phyloP scores from a whole-genome alignment of 495 filamentous ascomycete genomes.

The Sporormia fimetaria region DNA sequence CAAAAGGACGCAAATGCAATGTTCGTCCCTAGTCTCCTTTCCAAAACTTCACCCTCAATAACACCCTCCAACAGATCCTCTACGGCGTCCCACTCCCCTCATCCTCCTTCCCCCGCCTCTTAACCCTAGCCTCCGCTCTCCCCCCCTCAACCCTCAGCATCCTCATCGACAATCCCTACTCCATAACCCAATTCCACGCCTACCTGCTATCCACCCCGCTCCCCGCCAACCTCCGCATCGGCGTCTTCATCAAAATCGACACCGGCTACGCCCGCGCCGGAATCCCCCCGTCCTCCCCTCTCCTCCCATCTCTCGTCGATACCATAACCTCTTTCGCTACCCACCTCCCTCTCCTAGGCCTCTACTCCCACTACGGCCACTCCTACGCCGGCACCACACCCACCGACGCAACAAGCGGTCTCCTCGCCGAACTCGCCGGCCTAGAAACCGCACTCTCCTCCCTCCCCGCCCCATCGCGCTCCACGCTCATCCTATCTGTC shows the following conservation, averaged over 20 bases:
- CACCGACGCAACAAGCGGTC: slow-evolving; percentile 43
- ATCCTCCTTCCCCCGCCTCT: slow-evolving; percentile 49
- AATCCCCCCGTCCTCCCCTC: slow-evolving; percentile 40
- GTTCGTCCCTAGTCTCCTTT: slow-evolving; percentile 30
- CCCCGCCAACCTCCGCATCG: slow-evolving; percentile 24
- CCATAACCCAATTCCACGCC: slow-evolving; percentile 34
- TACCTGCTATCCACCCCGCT: slow-evolving; percentile 12
- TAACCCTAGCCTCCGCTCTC: slow-evolving; percentile 38
- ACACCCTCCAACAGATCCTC: slow-evolving; percentile 42
- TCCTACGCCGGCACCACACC: slow-evolving; percentile 48
- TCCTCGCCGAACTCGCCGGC: slow-evolving; percentile 51
- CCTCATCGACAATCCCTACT: slow-evolving; percentile 58
- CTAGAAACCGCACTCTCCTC: slow-evolving; percentile 40
- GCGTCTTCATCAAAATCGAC: slow-evolving; percentile 68
- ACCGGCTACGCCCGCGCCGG: slow-evolving; percentile 69
- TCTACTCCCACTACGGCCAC: slow-evolving; percentile 73
- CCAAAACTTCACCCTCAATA: not conserved
- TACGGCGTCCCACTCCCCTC: slow-evolving; percentile 64
- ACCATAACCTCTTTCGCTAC: slow-evolving; percentile 37
- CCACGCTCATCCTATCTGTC: slow-evolving; percentile 53
- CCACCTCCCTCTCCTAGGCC: slow-evolving; percentile 43
- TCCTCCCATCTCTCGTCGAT: slow-evolving; percentile 38
- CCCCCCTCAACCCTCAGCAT: slow-evolving; percentile 47
- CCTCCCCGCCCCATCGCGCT: slow-evolving; percentile 22
- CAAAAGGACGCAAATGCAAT: slow-evolving; percentile 43